Percentiles rank a stretch among this genome's conserved stretches.
These are phyloP conservation scores for Aspergillus candidus DNA, from an alignment of 2,329 filamentous ascomycete genomes.

Conservation along the genomic window DNA sequence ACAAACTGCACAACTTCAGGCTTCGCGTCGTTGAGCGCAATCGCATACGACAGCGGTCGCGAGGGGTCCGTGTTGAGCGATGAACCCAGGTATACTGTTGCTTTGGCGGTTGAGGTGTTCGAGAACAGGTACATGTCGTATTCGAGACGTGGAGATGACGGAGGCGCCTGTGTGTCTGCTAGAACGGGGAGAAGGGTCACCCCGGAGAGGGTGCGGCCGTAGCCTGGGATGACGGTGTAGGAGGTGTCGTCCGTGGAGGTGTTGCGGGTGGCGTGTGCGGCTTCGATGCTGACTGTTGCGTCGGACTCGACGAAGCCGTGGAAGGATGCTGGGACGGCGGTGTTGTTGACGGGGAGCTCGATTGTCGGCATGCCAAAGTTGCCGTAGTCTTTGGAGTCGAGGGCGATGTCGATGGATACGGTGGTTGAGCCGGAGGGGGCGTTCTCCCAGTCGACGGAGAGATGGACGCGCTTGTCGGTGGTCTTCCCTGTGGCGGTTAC, in stretches of 20 bases:
- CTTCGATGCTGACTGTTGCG: conserved; percentile 32
- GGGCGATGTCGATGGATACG: conserved; percentile 27
- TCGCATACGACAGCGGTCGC: conserved; percentile 46
- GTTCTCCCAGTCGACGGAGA: conserved; percentile 53
- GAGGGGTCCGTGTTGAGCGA: conserved; percentile 48
- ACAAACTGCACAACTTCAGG: conserved; percentile 39
- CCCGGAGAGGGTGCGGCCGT: conserved; percentile 55
- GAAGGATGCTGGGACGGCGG: conserved; percentile 47
- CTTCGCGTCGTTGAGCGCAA: conserved; percentile 41
- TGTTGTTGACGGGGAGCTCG: conserved; percentile 51
- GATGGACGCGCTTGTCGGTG: conserved; percentile 48
- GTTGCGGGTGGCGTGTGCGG: conserved; percentile 22
- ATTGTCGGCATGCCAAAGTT: conserved; percentile 40
- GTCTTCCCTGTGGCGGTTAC: conserved; percentile 39
- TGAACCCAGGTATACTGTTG: conserved; percentile 39
- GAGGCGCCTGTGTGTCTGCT: conserved; percentile 45
- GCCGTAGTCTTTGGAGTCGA: conserved; percentile 17
- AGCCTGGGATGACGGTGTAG: conserved; percentile 50
- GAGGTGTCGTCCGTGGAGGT: conserved; percentile 27
- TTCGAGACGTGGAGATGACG: conserved; percentile 49
- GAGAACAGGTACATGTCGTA: conserved; percentile 60
- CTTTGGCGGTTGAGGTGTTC: conserved; percentile 34
- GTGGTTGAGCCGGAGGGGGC: conserved; percentile 34
- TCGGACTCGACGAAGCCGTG: conserved; percentile 60
- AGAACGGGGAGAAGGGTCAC: conserved; percentile 52